A percentile compares a stretch with the other conserved stretches of the same genome.
Conservation (phyloP, 768 basidiomycete genomes). For the Gelatoporia subvermispora region DNA sequence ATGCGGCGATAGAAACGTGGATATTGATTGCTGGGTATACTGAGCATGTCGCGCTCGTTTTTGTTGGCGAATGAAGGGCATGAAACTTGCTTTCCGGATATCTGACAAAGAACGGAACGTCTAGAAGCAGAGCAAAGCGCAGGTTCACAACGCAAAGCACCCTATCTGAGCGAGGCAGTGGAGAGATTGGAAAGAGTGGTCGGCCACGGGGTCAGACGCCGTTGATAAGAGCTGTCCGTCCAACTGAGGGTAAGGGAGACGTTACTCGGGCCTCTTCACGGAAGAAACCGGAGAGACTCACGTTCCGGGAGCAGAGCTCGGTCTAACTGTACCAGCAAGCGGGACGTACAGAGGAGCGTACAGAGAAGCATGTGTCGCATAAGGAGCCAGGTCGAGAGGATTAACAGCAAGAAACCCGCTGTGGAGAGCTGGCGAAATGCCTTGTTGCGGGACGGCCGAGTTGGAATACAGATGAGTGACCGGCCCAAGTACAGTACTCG, state of each 20-base stretch:
- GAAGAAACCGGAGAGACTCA: too few species aligned
- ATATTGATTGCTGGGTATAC: too few species aligned
- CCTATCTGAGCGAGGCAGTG: conserved; percentile 2
- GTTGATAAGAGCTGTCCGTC: background rate
- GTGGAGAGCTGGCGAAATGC: conserved; percentile 5
- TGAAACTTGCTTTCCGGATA: too few species aligned
- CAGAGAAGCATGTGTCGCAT: conserved; percentile 7
- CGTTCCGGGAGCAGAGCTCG: conserved; percentile 23
- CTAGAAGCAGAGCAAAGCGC: too few species aligned
- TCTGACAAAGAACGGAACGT: too few species aligned
- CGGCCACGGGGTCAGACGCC: background rate
- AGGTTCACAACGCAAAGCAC: too few species aligned
- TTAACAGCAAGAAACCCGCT: conserved; percentile 14
- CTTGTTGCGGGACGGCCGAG: conserved; percentile 7
- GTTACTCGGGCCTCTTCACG: too few species aligned
- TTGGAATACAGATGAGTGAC: conserved; percentile 10
- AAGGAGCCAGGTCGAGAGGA: conserved; percentile 9
- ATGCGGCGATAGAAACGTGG: too few species aligned
- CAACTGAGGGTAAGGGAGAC: too few species aligned
- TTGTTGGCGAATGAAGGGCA: too few species aligned
- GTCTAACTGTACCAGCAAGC: conserved; percentile 13
- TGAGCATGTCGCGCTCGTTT: too few species aligned
- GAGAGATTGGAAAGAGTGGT: conserved; percentile 3
- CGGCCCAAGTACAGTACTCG: conserved; percentile 3
- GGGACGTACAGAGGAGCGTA: conserved; percentile 13